Percentiles rank a stretch among this genome's conserved stretches.
These are phyloP conservation scores for Xylaria sp. DNA, from an alignment of 2,329 filamentous ascomycete species.

Conservation along the genomic window DNA sequence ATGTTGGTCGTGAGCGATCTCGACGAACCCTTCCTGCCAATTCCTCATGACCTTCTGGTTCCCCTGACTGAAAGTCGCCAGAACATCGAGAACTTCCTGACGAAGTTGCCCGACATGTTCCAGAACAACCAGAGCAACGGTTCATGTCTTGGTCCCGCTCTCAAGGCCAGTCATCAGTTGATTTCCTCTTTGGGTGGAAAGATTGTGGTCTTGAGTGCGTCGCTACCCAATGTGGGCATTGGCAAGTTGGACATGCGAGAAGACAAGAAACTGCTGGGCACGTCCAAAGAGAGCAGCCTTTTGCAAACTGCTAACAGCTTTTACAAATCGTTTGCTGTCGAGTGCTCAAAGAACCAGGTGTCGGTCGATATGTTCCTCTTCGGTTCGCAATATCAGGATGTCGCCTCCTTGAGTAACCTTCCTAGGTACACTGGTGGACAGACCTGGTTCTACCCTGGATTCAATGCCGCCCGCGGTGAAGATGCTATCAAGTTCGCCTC, in stretches of 20 bases:
- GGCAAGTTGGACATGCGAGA: conserved; percentile 91
- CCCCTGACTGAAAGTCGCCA: conserved; percentile 82
- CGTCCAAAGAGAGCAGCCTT: conserved; percentile 80
- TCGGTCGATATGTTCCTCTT: conserved; percentile 98
- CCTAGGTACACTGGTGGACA: conserved; percentile 95
- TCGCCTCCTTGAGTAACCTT: conserved; percentile 90
- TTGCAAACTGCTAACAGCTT: conserved; percentile 92
- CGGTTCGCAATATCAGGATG: conserved; percentile 93
- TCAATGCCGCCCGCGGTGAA: conserved; percentile 89
- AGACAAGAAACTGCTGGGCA: conserved; percentile 92
- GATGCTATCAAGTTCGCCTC: conserved; percentile 97
- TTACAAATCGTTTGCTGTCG: conserved; percentile 98
- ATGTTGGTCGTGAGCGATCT: conserved; percentile 95
- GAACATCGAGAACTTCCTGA: conserved; percentile 86
- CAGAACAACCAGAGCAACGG: conserved; percentile 83
- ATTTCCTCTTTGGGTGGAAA: conserved; percentile 94
- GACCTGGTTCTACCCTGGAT: conserved; percentile 97
- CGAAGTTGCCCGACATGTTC: conserved; percentile 93
- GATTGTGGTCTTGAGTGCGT: conserved; percentile 84
- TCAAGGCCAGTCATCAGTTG: conserved; percentile 90
- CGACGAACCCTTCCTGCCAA: conserved; percentile 93
- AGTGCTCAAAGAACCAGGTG: conserved; percentile 98
- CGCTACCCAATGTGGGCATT: conserved; percentile 81
- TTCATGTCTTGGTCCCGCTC: conserved; percentile 91
- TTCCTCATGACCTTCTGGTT: conserved; percentile 85